These are phyloP conservation scores for Daldinia caldariorum DNA, from an alignment of 495 filamentous ascomycete genomes.

Conservation along the genomic window DNA sequence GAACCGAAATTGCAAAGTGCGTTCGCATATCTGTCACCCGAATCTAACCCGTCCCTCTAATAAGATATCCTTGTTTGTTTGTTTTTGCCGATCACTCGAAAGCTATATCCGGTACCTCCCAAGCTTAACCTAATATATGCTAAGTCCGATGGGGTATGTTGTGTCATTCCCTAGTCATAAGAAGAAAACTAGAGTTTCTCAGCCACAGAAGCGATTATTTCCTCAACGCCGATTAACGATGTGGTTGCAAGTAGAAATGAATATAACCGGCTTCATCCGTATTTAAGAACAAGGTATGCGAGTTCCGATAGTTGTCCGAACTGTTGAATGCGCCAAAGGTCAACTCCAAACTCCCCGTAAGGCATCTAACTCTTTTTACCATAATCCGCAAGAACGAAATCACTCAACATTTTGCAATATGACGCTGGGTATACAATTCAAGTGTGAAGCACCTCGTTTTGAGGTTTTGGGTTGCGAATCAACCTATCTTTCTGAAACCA, in stretches of 20 bases:
- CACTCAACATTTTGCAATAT: conserved; percentile 24
- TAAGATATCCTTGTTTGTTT: not conserved
- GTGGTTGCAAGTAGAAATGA: conserved; percentile 21
- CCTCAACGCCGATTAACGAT: conserved; percentile 26
- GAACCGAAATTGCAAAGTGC: conserved; percentile 5
- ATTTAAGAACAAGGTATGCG: conserved; percentile 25
- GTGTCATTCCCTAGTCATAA: conserved; percentile 12
- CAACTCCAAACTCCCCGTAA: conserved; percentile 39
- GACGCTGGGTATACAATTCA: conserved; percentile 27
- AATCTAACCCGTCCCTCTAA: conserved; percentile 19
- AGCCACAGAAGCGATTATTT: conserved; percentile 3
- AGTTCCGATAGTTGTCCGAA: conserved; percentile 27
- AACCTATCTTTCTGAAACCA: conserved; percentile 71
- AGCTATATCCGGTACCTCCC: conserved; percentile 16
- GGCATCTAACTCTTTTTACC: conserved; percentile 29
- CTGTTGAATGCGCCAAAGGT: conserved; percentile 25
- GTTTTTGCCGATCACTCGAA: conserved; percentile 4
- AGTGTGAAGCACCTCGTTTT: not conserved
- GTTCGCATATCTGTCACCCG: conserved; percentile 10
- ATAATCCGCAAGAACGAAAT: conserved; percentile 20
- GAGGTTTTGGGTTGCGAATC: conserved; percentile 20
- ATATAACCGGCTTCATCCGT: conserved; percentile 5
- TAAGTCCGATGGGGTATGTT: conserved; percentile 16
- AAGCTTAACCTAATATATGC: conserved; percentile 21
- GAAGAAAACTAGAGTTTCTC: conserved; percentile 16